These are phyloP conservation scores for Fusarium hostae DNA, from an alignment of 2,329 filamentous ascomycete genomes.

Conservation along the genomic window DNA sequence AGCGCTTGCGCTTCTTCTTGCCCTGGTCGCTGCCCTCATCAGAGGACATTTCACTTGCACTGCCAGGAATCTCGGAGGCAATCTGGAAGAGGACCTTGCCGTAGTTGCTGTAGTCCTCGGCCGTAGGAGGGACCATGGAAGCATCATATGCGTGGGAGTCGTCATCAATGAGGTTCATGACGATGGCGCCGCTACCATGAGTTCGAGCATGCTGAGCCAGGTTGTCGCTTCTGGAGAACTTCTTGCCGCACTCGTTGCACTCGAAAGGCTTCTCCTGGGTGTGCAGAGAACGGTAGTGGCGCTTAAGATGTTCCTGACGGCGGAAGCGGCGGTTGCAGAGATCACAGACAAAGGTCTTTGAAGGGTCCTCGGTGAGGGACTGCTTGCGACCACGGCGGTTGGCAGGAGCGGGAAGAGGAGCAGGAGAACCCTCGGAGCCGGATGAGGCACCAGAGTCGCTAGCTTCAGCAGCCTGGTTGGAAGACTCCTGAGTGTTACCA, in stretches of 20 bases:
- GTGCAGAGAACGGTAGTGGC: constrained; percentile 97
- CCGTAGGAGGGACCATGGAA: constrained; percentile 57
- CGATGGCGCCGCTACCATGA: constrained; percentile 87
- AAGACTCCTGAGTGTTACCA: constrained; percentile 50
- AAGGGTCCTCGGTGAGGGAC: constrained; percentile 95
- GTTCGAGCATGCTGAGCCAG: constrained; percentile 95
- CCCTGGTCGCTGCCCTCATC: constrained; percentile 62
- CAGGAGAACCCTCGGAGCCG: constrained; percentile 59
- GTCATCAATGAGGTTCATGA: constrained; percentile 87
- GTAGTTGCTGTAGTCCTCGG: constrained; percentile 73
- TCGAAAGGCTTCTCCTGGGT: constrained; percentile 99
- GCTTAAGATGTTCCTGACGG: constrained; percentile 97
- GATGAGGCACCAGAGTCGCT: constrained; percentile 54
- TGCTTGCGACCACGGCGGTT: constrained; percentile 98
- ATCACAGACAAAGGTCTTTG: constrained; percentile 97
- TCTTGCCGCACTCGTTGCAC: constrained; percentile 98
- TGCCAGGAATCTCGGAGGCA: constrained; percentile 77
- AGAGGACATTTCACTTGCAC: constrained; percentile 66
- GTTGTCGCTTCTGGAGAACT: constrained; percentile 98
- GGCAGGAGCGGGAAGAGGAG: constrained; percentile 65
- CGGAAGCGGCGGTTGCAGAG: constrained; percentile 97
- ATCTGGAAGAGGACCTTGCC: constrained; percentile 86
- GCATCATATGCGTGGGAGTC: constrained; percentile 60
- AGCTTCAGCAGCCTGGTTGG: constrained; percentile 51
- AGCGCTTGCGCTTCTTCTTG: constrained; percentile 79